Conservation (phyloP, 2,329 filamentous ascomycete genomes). For the Pestalotiopsis sp. region DNA sequence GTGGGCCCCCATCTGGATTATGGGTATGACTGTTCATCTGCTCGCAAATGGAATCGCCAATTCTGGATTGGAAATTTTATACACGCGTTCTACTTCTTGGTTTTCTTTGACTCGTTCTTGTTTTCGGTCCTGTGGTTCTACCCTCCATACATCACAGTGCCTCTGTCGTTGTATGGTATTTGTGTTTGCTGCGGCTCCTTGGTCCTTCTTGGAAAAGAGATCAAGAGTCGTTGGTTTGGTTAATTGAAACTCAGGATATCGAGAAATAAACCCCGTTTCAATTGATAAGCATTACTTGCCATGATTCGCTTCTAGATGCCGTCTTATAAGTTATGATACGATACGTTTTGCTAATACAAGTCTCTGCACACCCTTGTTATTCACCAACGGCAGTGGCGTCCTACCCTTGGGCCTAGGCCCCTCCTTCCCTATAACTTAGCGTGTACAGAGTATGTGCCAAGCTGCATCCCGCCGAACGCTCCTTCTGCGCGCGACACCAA, state of each 20-base stretch:
- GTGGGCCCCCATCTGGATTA: not conserved
- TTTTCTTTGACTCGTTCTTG: not conserved
- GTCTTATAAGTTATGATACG: too few relatives aligned
- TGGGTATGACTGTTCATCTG: not conserved
- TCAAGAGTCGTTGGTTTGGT: not conserved
- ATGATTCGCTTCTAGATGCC: too few relatives aligned
- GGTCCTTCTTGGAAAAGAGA: not conserved
- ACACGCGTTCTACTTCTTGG: not conserved
- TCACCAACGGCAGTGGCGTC: too few relatives aligned
- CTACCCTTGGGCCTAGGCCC: too few relatives aligned
- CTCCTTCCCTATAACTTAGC: too few relatives aligned
- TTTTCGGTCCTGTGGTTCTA: not conserved
- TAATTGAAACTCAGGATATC: not conserved
- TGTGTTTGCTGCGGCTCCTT: not conserved
- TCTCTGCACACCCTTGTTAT: too few relatives aligned
- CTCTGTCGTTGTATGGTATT: not conserved
- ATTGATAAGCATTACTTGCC: too few relatives aligned
- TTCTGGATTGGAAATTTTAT: not conserved
- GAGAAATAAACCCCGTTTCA: not conserved
- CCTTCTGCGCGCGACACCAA: too few relatives aligned
- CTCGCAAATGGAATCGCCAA: not conserved
- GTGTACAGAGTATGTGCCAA: too few relatives aligned
- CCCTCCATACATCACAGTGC: not conserved
- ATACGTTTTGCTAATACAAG: too few relatives aligned
- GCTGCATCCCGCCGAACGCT: too few relatives aligned